Evolutionary conservation across 768 basidiomycete genomes (phyloP), one percentile per base, ranked within the genome.

Genomic region (Crucibulum laeve): DNA sequence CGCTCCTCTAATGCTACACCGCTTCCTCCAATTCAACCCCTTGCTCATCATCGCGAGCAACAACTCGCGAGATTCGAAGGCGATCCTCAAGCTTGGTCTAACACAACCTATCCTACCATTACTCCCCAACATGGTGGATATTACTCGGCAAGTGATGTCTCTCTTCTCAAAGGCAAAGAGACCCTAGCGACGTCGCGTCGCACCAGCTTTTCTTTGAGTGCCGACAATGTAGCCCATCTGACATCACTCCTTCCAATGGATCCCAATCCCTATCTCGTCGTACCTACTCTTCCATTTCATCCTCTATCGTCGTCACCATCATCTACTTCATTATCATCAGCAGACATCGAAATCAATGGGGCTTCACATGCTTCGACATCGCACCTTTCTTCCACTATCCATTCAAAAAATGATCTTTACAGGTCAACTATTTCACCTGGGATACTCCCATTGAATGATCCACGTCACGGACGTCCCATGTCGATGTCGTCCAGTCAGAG

Each of bases 11-110:
- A 57, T 21, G 55, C 69, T 1, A 63, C 57, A 0, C 84, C 84
- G 3, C 67, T 85, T 0, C 84, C 84, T 0, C 84, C 80, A 11
- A 68, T 78, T 8, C 84, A 84, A 49, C 76, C 79, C 13, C 74
- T 85, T 18, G 80, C 82, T 4, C 78, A 78, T 50, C 74, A 78
- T 42, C 73, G 83, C 11, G 73, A 77, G 49, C 72, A 71, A 23
- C 69, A 73, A 41, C 53, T 71, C n/a, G 62, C 70, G 6, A 66
- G 70, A 28, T 60, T 73, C 33, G 60, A 71, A 4, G 46, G 43
- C 17, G 28, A 50, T 21, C 55, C 54, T 39, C 38, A 45, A 37
- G 25, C 58, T 55, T 24, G 50, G 46, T 41, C 48, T 10, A 35
- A 45, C 32, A n/a, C 51, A 5, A 43, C 44, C 26, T 33, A 43